Evolutionary conservation across 192 early-diverging fungal genomes (phyloP), one percentile per base, ranked within the genome.

Genomic region (Coemansia sp.): DNA sequence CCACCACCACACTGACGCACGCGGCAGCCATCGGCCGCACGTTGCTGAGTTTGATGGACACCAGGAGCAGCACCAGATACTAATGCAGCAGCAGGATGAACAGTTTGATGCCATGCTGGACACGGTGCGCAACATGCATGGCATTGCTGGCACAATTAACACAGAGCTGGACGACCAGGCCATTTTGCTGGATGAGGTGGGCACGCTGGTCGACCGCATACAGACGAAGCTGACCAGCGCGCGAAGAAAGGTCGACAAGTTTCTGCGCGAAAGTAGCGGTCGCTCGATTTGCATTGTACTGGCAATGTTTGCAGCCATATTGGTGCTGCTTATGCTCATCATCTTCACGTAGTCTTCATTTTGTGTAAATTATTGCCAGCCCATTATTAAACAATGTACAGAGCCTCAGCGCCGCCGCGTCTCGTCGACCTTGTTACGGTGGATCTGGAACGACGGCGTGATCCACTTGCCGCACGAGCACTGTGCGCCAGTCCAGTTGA

Each of bases 401-500:
- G 22, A 17, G 25, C 24, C 25, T 57, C 29, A 66, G 22, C 63
- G 55, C 53, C 60, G 72, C 57, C 58, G 79, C 24, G 66, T 57
- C 65, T 87, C 86, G 69, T 93, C 91, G 9, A 93, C 88, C 54
- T 85, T 81, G 73, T 88, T 90, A 50, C 85, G 79, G 76, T 91
- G 89, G 63, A 93, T 76, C 82, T 85, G 86, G 59, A 93, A 91
- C 4, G 91, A 85, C 29, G 91, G 91, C 5, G 89, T 90, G 53
- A 91, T 78, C 91, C 91, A 93, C 43, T 86, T 75, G 37, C 90
- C 90, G 69, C 91, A 93, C 62, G 89, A 91, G 72, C 91, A 93
- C 70, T 90, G 89, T 17, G 66, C 67, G 9, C 79, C 79, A 11
- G 92, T 82, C 92, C 92, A 94, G 73, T 85, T 91, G 66, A 86